A percentile compares a stretch with the other conserved stretches of the same genome.
These are phyloP conservation scores for Theobroma cacao DNA, from an alignment of 345 rosid genomes.

Conservation along the genomic window DNA sequence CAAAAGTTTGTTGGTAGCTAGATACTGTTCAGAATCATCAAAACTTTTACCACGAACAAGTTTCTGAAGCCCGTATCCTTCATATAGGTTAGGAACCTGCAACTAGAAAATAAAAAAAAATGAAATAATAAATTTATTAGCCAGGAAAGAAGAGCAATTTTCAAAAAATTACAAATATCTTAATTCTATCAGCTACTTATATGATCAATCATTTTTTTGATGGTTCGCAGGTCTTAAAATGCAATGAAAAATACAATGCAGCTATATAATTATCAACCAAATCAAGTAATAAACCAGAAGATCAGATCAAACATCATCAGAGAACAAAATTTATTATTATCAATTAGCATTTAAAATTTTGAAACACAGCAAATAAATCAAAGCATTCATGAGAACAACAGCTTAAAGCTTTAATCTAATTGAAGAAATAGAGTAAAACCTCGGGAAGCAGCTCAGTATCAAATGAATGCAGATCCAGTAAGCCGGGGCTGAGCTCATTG, in stretches of 20 bases:
- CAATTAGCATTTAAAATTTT: neutral
- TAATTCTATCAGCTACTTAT: neutral
- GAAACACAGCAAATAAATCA: slow-evolving; percentile 1
- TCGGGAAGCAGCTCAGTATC: slow-evolving; percentile 59
- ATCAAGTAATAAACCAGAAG: neutral
- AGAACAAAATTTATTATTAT: neutral
- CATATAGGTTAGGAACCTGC: slow-evolving; percentile 17
- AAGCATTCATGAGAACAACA: neutral
- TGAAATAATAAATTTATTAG: neutral
- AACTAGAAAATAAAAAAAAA: slow-evolving; percentile 18
- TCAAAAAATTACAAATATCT: neutral
- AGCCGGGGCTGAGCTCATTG: slow-evolving; percentile 43
- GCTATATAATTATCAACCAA: neutral
- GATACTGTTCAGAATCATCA: slow-evolving; percentile 34
- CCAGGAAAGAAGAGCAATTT: slow-evolving; percentile 1
- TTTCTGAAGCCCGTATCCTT: slow-evolving; percentile 26
- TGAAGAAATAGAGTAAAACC: slow-evolving; percentile 23
- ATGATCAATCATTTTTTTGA: neutral
- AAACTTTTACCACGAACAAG: slow-evolving; percentile 28
- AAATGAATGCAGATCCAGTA: slow-evolving; percentile 61
- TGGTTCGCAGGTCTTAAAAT: neutral
- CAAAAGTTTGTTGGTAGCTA: slow-evolving; percentile 19
- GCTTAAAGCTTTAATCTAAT: neutral
- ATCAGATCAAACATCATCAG: neutral
- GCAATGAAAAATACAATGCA: neutral